Evolutionary conservation across 352 stramenopile species (phyloP), one percentile per base, ranked within the genome.

Genomic region (Globisporangium recalcitrans): DNA sequence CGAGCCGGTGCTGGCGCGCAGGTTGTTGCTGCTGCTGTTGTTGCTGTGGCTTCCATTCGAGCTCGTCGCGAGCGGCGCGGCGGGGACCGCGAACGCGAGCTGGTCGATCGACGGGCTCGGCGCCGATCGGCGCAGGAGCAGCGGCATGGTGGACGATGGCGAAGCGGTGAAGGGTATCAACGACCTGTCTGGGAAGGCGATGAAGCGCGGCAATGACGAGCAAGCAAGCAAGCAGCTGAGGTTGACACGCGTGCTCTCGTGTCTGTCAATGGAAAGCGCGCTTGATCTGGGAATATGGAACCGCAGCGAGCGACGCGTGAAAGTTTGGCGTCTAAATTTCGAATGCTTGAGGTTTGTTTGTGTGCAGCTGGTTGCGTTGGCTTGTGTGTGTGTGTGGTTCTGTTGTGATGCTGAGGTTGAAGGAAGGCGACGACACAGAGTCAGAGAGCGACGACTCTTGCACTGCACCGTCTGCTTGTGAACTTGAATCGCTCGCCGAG

Each of bases 101-200:
- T 91, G 77, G 40, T 91, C 82, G 38, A 91, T 78, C 21, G 78
- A 84, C 1, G 82, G 82, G 56, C 80, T 89, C 10, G 84, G 82
- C 22, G 84, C 84, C 22, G 78, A 73, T 42, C 76, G 68, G 52
- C 84, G 79, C 54, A 93, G 58, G 9, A 93, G 73, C 27, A 87
- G 72, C 67, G 84, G 84, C 84, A 93, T 93, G n/a, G 9, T 62
- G 36, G n/a, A 10, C 9, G n/a, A n/a, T n/a, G n/a, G n/a, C n/a
- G n/a, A n/a, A n/a, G n/a, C 36, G 22, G 19, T 52, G 46, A 16
- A 31, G 32, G 36, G 26, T 55, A 55, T 55, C 49, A 26, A 24
- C 42, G 42, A 56, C 51, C 51, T 56, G 29, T 56, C 27, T 56
- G 27, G 26, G 49, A n/a, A 22, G 26, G 26, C 26, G 49, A 55